phyloP scores from a whole-genome alignment of 805 yeast genomes.

The Wickerhamiella parazyma region DNA sequence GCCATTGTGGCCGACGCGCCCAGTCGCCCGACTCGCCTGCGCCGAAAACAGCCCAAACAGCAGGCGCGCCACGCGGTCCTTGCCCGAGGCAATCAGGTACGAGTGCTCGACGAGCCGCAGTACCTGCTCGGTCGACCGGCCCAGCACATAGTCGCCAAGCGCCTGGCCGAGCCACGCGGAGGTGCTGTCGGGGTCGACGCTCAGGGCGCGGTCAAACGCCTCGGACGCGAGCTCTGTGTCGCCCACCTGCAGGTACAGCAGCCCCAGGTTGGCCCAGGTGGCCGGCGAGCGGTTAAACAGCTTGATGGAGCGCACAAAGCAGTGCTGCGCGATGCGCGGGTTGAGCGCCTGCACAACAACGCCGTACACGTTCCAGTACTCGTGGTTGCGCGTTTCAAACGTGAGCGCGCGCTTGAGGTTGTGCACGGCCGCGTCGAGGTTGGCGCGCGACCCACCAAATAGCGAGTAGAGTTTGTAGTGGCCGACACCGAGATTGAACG shows the following conservation, averaged over 20 bases:
- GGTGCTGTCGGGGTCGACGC: conserved; percentile 64
- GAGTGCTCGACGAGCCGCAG: conserved; percentile 59
- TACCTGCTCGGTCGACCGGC: conserved; percentile 34
- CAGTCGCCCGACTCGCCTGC: conserved; percentile 16
- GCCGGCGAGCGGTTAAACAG: conserved; percentile 52
- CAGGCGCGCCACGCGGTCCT: conserved; percentile 52
- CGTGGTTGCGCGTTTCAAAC: conserved; percentile 53
- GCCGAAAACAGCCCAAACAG: conserved; percentile 51
- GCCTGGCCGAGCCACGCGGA: conserved; percentile 85
- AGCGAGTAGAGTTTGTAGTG: conserved; percentile 36
- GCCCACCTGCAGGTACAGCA: conserved; percentile 51
- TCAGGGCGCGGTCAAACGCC: conserved; percentile 59
- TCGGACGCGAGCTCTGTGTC: conserved; percentile 63
- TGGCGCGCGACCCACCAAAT: conserved; percentile 17
- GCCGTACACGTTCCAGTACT: conserved; percentile 76
- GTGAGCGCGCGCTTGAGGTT: conserved; percentile 55
- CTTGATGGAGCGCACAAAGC: conserved; percentile 69
- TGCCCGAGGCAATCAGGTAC: conserved; percentile 60
- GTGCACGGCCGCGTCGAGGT: conserved; percentile 39
- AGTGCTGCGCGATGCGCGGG: conserved; percentile 77
- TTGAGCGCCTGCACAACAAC: conserved; percentile 50
- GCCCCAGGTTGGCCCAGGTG: conserved; percentile 74
- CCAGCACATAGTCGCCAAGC: conserved; percentile 29
- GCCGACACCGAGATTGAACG: conserved; percentile 62
- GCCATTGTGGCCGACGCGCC: conserved; percentile 17